These are phyloP conservation scores for Boletus speciosus DNA, from an alignment of 768 basidiomycete genomes.

Conservation along the genomic window DNA sequence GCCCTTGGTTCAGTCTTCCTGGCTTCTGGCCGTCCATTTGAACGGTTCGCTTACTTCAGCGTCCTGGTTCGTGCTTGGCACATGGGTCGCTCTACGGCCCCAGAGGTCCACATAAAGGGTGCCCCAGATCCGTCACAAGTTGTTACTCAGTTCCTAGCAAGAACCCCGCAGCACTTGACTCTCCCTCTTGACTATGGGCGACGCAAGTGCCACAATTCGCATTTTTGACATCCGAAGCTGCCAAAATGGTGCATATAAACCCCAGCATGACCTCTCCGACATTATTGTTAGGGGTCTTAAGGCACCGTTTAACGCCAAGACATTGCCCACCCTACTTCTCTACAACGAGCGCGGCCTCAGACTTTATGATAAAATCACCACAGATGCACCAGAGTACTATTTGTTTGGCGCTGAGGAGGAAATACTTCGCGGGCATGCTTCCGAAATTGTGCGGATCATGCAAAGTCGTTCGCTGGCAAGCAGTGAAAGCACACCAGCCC, in stretches of 20 bases:
- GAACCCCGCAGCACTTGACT: not conserved
- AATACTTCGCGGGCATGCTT: constrained; percentile 68
- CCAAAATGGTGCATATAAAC: constrained; percentile 1
- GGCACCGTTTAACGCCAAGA: constrained; percentile 51
- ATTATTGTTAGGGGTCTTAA: constrained; percentile 55
- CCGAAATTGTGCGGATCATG: constrained; percentile 75
- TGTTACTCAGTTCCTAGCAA: not conserved
- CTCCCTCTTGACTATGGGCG: constrained; percentile 16
- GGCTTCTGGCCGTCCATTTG: not conserved
- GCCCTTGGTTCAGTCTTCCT: not conserved
- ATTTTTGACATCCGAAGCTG: constrained; percentile 23
- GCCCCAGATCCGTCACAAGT: not conserved
- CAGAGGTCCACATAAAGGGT: not conserved
- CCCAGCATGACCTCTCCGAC: constrained; percentile 35
- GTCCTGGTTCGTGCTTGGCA: not conserved
- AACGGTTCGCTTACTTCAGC: constrained; percentile 16
- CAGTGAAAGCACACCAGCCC: constrained; percentile 35
- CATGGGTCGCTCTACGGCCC: not conserved
- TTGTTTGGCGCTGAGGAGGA: constrained; percentile 85
- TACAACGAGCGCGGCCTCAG: constrained; percentile 85
- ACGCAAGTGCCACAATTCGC: constrained; percentile 14
- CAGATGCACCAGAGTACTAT: constrained; percentile 80
- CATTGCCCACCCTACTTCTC: constrained; percentile 76
- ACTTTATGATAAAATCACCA: constrained; percentile 85
- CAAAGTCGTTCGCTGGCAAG: constrained; percentile 35